Conservation (phyloP, 352 stramenopile genomes). For the Blastocystis sp. region DNA sequence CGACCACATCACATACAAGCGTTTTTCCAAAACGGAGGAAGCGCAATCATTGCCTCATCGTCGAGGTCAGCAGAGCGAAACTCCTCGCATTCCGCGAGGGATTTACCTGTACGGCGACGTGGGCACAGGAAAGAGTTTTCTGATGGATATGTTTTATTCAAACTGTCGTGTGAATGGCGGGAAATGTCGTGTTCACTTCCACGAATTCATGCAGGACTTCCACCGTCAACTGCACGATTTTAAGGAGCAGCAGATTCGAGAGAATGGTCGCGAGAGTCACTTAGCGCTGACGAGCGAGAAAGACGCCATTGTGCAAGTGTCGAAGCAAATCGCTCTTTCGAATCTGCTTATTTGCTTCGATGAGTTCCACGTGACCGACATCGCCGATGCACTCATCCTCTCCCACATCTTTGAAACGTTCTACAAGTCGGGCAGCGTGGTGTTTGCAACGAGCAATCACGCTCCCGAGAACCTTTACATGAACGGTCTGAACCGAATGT, state of each 20-base stretch:
- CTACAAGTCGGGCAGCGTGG: slow-evolving; percentile 78
- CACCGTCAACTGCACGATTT: slow-evolving; percentile 80
- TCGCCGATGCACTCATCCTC: slow-evolving; percentile 91
- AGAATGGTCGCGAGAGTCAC: slow-evolving; percentile 75
- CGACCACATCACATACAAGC: neutral
- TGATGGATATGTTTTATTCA: slow-evolving; percentile 88
- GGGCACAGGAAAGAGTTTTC: slow-evolving; percentile 88
- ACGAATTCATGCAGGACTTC: slow-evolving; percentile 93
- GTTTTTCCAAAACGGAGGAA: neutral
- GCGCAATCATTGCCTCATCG: neutral
- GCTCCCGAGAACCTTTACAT: slow-evolving; percentile 84
- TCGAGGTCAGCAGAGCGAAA: neutral
- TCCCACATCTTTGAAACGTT: slow-evolving; percentile 84
- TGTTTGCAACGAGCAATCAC: slow-evolving; percentile 90
- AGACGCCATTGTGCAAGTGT: slow-evolving; percentile 60
- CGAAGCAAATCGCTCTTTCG: slow-evolving; percentile 34
- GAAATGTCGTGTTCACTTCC: slow-evolving; percentile 84
- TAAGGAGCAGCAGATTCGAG: slow-evolving; percentile 74
- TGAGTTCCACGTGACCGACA: slow-evolving; percentile 72
- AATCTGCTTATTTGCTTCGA: slow-evolving; percentile 52
- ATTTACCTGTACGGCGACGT: slow-evolving; percentile 88
- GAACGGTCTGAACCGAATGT: slow-evolving; percentile 85
- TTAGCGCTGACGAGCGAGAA: slow-evolving; percentile 67
- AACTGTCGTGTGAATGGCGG: slow-evolving; percentile 9
- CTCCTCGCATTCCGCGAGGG: slow-evolving; percentile 65